A percentile compares a stretch with the other conserved stretches of the same genome.
Conservation (phyloP, 495 filamentous ascomycete genomes). For the Lasiosphaeris hirsuta region DNA sequence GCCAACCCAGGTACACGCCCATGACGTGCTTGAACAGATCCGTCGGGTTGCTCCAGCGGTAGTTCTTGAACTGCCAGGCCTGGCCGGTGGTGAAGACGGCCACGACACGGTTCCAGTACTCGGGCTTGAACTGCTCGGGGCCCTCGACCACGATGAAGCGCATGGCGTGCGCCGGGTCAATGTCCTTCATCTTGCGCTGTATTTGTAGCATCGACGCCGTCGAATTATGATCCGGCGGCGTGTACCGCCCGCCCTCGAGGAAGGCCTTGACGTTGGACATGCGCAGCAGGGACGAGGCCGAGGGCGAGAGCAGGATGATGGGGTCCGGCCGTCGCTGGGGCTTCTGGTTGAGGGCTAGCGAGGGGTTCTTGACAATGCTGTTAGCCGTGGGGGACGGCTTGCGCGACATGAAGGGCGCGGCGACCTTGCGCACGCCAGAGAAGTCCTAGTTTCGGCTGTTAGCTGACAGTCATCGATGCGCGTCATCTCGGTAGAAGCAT, state of each 20-base stretch:
- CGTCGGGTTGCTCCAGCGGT: constrained; percentile 87
- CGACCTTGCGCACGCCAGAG: constrained; percentile 85
- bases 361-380: constrained; percentile 31
- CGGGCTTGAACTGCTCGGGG: constrained; percentile 90
- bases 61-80: constrained; percentile 97
- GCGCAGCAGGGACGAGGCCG: constrained; percentile 92
- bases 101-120: constrained; percentile 95
- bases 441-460: constrained; percentile 69
- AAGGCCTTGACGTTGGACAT: constrained; percentile 97
- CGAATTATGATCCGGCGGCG: constrained; percentile 66
- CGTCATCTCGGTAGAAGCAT: constrained; percentile 29
- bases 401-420: constrained; percentile 73
- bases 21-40: constrained; percentile 86
- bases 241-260: constrained; percentile 79
- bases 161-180: constrained; percentile 67
- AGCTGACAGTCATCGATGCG: neutral
- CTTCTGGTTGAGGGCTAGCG: constrained; percentile 48
- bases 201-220: constrained; percentile 80
- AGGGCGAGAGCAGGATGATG: constrained; percentile 98
- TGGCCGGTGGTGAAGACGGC: constrained; percentile 98
- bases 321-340: constrained; percentile 69
- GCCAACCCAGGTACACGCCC: constrained; percentile 88
- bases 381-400: constrained; percentile 36
- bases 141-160: constrained; percentile 94
- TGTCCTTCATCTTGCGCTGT: constrained; percentile 69